Base-by-base conservation (phyloP, 2,329 filamentous ascomycete genomes). In the Penicillium brevicompactum region DNA sequence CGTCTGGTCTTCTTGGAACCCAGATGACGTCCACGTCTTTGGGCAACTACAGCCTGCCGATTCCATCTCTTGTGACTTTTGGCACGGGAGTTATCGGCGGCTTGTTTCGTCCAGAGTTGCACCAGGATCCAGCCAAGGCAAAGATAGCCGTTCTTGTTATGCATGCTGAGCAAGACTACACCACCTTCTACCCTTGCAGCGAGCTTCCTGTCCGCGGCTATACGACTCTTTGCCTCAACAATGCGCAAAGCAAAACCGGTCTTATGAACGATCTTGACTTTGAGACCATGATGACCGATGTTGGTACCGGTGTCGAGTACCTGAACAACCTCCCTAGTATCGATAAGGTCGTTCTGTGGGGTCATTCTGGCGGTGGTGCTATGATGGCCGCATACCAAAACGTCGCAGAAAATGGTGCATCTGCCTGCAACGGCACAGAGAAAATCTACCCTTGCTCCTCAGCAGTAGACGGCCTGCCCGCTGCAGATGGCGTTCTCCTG, bases 341-440 rank as follows among this genome's bases (percentile, higher is more conserved):
- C 37, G 69, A 71, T 18, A 78, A 80, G 57, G 76, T 76, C 40
- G 75, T 81, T 2, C 77, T 80, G 0, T 69, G 83, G 1, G 80
- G 81, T 1, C 82, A 80, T 62, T 79, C 77, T 1, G 81, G 61
- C 14, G 61, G 61, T 7, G 61, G 59, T 48, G 54, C 56, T 11
- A 53, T 62, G 57, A 56, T 63, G 57, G 46, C 57, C 47, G 52
- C 55, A 3, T 63, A 62, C 40, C 61, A 60, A 44, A 62, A 62
- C 21, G 51, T 62, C 31, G 61, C 61, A 14, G 61, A 63, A 55
- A 62, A 62, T 40, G 61, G 59, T 9, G 42, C 52, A 5, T 32
- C 48, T 9, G 61, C 61, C 8, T 62, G 59, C 45, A 50, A 59
- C 22, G 57, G 61, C 5, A 30, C 50, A 4, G 61, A 59, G 49